Conservation (phyloP, 1,139 yeast genomes). For the Pichia inconspicua region DNA sequence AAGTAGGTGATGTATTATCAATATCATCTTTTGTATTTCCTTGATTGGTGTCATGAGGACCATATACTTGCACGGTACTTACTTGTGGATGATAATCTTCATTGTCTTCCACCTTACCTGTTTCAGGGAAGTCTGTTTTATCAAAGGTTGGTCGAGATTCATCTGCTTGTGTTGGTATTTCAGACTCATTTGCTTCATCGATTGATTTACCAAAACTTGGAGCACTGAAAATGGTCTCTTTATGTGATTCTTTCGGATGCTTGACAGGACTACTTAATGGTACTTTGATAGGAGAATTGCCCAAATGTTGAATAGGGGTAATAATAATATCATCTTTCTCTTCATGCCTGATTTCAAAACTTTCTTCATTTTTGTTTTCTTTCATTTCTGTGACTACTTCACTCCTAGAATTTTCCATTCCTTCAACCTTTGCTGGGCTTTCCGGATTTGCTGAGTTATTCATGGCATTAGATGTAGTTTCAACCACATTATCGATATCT, state of each 20-base stretch:
- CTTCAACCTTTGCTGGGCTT: background rate
- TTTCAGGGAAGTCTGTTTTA: too few relatives aligned
- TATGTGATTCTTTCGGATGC: background rate
- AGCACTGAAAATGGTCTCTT: background rate
- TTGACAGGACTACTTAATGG: background rate
- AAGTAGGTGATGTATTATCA: conserved; percentile 6
- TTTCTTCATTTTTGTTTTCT: background rate
- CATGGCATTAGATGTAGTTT: background rate
- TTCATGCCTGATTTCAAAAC: background rate
- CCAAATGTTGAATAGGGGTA: background rate
- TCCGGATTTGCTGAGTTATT: background rate
- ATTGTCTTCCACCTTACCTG: background rate
- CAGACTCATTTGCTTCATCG: background rate
- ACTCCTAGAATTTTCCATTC: background rate
- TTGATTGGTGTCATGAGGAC: background rate
- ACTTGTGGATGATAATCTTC: background rate
- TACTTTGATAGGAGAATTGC: background rate
- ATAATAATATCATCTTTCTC: background rate
- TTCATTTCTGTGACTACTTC: background rate
- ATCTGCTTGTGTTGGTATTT: background rate
- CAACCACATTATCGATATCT: background rate
- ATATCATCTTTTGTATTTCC: background rate
- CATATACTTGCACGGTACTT: background rate
- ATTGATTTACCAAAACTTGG: background rate
- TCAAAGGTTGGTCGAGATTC: background rate